These are phyloP conservation scores for Trametes meyenii DNA, from an alignment of 768 basidiomycete species.

Conservation along the genomic window DNA sequence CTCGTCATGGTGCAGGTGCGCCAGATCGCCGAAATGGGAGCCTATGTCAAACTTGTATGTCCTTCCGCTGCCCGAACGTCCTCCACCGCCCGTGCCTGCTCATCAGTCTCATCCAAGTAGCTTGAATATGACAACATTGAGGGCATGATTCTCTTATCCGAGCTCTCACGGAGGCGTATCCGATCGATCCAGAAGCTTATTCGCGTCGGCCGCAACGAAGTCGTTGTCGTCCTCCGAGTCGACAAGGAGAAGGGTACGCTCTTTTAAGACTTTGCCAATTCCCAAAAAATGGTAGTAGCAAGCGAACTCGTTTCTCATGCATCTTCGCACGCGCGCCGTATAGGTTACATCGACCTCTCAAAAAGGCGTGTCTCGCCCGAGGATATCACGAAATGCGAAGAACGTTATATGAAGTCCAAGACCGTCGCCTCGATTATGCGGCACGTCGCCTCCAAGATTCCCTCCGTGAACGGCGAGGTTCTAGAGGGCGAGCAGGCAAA, in stretches of 20 bases:
- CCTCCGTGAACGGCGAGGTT: slow-evolving; percentile 44
- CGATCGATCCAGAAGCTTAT: slow-evolving; percentile 98
- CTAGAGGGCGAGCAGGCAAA: slow-evolving; percentile 32
- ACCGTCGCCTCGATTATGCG: slow-evolving; percentile 92
- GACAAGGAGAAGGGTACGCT: slow-evolving; percentile 94
- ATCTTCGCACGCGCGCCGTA: background rate
- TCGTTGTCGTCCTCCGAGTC: slow-evolving; percentile 95
- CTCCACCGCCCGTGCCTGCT: background rate
- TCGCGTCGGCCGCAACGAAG: slow-evolving; percentile 95
- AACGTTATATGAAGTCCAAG: slow-evolving; percentile 97
- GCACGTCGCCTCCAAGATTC: slow-evolving; percentile 85
- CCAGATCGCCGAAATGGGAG: slow-evolving; percentile 99
- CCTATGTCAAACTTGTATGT: slow-evolving; percentile 95
- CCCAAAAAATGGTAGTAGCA: too few species aligned
- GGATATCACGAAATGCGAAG: slow-evolving; percentile 98
- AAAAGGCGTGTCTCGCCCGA: slow-evolving; percentile 98
- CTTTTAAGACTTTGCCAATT: background rate
- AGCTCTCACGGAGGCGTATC: slow-evolving; percentile 94
- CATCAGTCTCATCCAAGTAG: slow-evolving; percentile 42
- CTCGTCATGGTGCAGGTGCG: slow-evolving; percentile 99
- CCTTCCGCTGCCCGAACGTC: slow-evolving; percentile 1
- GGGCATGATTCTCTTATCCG: slow-evolving; percentile 99
- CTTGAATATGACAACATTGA: slow-evolving; percentile 99
- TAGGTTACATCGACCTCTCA: slow-evolving; percentile 98
- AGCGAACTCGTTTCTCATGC: background rate